Evolutionary conservation across 257 asterid species (phyloP), one percentile per base, ranked within the genome.

Genomic region (Asclepias syriaca): DNA sequence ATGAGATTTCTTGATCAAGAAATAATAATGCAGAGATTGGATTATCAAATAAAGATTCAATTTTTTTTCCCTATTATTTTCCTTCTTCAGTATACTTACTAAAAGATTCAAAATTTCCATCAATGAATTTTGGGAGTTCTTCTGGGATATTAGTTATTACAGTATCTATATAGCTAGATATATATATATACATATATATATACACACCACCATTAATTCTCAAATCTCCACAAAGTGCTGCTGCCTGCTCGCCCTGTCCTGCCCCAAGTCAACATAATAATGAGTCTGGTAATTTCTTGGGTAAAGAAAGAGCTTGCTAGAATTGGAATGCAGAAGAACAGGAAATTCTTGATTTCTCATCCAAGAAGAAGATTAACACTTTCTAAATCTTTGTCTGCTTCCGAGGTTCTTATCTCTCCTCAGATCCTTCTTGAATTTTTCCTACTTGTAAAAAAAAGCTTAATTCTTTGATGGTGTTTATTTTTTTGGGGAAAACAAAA

Each of bases 261-360:
- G 39, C 39, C 39, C 39, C 39, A 34, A 34, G 39, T 34, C 5
- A 34, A 34, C 8, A 9, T 43, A 46, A 68, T 37, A 19, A 77
- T 77, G 82, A 76, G 77, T 71, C 78, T 71, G 53, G 66, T 34
- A 34, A 34, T 77, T 66, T 63, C 85, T 13, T 81, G 82, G 85
- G 85, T 80, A 54, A 81, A 74, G 80, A 77, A 74, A 48, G 85
- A 81, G 75, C 68, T 77, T 46, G 56, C 71, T 24, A 57, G 54
- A 55, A 71, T 81, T 54, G 69, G 71, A 48, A 39, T 74, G 37
- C 82, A 71, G 70, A 77, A 72, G 68, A 76, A 68, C 29, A 74
- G 73, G 63, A 75, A 72, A 56, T 68, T 77, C 9, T 37, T 72
- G 64, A 70, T 71, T 67, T 71, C 78, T 61, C 66, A 34, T 34